phyloP scores from a whole-genome alignment of 805 yeast genomes.

The Metschnikowia dekortorum region DNA sequence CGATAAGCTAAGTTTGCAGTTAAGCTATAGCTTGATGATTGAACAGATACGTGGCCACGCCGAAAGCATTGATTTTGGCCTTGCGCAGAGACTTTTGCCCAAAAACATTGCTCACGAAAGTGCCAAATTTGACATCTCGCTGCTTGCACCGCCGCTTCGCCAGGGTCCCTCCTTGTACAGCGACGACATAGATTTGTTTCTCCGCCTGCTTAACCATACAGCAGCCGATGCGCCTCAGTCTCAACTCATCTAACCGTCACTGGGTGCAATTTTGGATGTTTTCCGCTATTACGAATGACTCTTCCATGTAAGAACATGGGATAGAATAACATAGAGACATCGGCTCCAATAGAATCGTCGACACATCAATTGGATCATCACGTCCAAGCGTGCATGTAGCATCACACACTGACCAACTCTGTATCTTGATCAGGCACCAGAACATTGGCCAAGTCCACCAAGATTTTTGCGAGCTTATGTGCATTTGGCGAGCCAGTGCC shows the following conservation, averaged over 20 bases:
- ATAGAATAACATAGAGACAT: background rate
- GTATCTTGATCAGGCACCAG: background rate
- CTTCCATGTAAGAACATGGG: too few relatives aligned
- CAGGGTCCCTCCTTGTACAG: slow-evolving; percentile 8
- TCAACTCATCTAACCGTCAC: background rate
- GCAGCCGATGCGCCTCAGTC: background rate
- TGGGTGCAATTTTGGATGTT: too few relatives aligned
- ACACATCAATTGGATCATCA: too few relatives aligned
- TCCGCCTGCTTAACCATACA: slow-evolving; percentile 15
- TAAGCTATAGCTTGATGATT: slow-evolving; percentile 20
- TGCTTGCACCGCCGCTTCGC: slow-evolving; percentile 4
- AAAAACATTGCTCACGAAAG: slow-evolving; percentile 23
- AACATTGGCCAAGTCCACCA: background rate
- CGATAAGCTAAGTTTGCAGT: slow-evolving; percentile 12
- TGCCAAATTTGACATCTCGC: slow-evolving; percentile 14
- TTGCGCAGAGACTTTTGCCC: slow-evolving; percentile 20
- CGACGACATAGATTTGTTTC: slow-evolving; percentile 24
- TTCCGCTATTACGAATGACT: too few relatives aligned
- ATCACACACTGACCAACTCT: background rate
- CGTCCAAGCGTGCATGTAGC: background rate
- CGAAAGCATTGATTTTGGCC: slow-evolving; percentile 21
- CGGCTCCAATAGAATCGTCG: background rate
- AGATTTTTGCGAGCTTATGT: background rate
- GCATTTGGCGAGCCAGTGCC: background rate
- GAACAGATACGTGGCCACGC: slow-evolving; percentile 14